These are phyloP conservation scores for Hansfordia pulvinata DNA, from an alignment of 2,329 filamentous ascomycete species.

Conservation along the genomic window DNA sequence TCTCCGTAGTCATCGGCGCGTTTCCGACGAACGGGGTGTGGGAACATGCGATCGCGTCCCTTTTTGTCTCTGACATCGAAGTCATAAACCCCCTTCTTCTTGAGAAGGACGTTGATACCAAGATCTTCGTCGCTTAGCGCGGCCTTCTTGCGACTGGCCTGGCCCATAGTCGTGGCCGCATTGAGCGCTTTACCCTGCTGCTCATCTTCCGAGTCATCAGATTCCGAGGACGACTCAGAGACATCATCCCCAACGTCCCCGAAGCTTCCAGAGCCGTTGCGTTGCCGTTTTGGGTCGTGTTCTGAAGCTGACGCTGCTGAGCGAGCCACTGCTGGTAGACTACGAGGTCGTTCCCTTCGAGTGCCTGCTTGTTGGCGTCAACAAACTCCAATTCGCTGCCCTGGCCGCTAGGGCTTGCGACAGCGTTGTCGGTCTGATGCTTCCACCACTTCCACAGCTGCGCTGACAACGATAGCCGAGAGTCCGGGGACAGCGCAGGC, in stretches of 20 bases:
- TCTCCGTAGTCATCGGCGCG: slow-evolving; percentile 89
- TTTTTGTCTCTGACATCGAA: slow-evolving; percentile 86
- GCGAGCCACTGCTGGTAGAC: slow-evolving; percentile 89
- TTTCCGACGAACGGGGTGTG: slow-evolving; percentile 65
- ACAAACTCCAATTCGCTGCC: slow-evolving; percentile 47
- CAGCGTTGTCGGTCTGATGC: slow-evolving; percentile 38
- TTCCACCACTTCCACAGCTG: slow-evolving; percentile 73
- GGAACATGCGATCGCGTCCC: slow-evolving; percentile 85
- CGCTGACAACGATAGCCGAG: slow-evolving; percentile 46
- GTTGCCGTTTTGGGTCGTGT: slow-evolving; percentile 59
- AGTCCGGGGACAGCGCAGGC: slow-evolving; percentile 30
- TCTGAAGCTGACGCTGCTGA: slow-evolving; percentile 75
- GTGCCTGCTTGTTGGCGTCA: slow-evolving; percentile 46
- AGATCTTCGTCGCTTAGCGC: slow-evolving; percentile 81
- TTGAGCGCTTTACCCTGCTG: slow-evolving; percentile 88
- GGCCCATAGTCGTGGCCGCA: slow-evolving; percentile 71
- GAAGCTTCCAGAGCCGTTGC: slow-evolving; percentile 55
- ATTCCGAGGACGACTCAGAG: slow-evolving; percentile 73
- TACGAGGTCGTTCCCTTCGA: slow-evolving; percentile 63
- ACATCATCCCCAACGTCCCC: slow-evolving; percentile 70
- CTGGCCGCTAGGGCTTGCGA: slow-evolving; percentile 31
- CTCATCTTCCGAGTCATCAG: slow-evolving; percentile 79
- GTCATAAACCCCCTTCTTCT: slow-evolving; percentile 83
- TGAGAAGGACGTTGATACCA: slow-evolving; percentile 79
- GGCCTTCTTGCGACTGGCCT: slow-evolving; percentile 73